A percentile compares a stretch with the other conserved stretches of the same genome.
Evolutionary conservation across 345 rosid genomes (phyloP).

Genomic region (Angophora floribunda): DNA sequence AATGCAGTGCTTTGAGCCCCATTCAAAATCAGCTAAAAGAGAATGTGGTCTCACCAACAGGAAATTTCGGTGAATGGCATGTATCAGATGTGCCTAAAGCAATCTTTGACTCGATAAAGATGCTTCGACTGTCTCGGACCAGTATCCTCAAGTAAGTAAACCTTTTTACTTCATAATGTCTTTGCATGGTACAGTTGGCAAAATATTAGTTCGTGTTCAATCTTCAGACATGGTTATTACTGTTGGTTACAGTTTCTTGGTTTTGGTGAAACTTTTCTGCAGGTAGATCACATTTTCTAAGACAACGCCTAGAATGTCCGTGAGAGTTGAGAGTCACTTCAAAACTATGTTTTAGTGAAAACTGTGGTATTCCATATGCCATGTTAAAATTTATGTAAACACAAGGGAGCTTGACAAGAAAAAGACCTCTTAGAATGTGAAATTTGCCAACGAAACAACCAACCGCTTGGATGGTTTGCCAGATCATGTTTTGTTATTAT

Average conservation of each 20-base stretch:
- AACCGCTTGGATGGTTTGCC: neutral
- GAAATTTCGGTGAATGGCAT: constrained; percentile 2
- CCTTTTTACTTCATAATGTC: neutral
- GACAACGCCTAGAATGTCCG: neutral
- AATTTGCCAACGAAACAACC: neutral
- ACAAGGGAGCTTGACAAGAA: neutral
- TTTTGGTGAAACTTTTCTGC: neutral
- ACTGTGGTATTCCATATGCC: neutral
- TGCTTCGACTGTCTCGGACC: constrained; percentile 62
- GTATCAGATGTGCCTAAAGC: constrained; percentile 28
- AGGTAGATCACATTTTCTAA: neutral
- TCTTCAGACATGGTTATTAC: neutral
- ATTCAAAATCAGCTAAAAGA: constrained; percentile 13
- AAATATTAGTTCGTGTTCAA: neutral
- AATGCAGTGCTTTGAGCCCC: constrained; percentile 29
- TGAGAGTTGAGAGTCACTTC: neutral
- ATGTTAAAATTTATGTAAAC: neutral
- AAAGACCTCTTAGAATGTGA: neutral
- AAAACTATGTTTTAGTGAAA: neutral
- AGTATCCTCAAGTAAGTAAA: constrained; percentile 62
- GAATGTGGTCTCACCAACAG: neutral
- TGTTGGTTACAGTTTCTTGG: neutral
- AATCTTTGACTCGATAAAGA: constrained; percentile 44
- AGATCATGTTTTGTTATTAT: neutral
- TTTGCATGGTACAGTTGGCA: neutral